Base-by-base conservation (phyloP, 176 grass and related monocot genomes). In the Triticum urartu region DNA sequence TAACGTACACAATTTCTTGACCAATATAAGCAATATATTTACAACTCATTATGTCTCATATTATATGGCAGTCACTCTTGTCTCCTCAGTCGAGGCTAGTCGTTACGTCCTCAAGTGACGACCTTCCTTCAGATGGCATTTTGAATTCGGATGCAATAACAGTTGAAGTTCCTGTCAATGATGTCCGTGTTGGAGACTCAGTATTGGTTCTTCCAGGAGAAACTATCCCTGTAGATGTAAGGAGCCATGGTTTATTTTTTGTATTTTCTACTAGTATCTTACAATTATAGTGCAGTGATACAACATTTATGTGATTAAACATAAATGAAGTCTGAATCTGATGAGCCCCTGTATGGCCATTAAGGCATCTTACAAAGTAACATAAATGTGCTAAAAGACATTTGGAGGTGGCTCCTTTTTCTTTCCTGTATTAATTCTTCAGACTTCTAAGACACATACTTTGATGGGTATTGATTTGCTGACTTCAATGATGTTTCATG, bases 161-260 rank as follows among this genome's bases (percentile, higher is more conserved):
- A 40, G 77, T 98, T 79, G 96, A 98, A 83, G 90, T 98, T 72
- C 90, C 96, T 65, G 86, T 94, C 12, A 91, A 98, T 84, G 96
- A 98, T 94, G 91, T 98, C 47, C 93, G 93, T 86, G 87, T 92
- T 86, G 96, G 96, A 95, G 96, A 98, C 56, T 89, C 90, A 15
- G 81, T 98, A 89, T 85, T 98, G 75, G 91, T 98, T 85, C 91
- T 98, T 25, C 93, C 96, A 61, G 96, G 96, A 87, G 96, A 98
- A 89, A 98, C 90, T 26, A 95, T 98, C 58, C 93, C 96, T 72
- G 91, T 98, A 28, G 96, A 98, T 94, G 96, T 98, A 98, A 81
- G 92, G 59, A 72, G 22, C 65, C 20, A 81, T 77, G 36, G 22
- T 64, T 72, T 68, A 52, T 36, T 86, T 58, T 89, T 72, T 38